Evolutionary conservation across 176 grass and related monocot genomes (phyloP).

Genomic region (Saccharum spontaneum): DNA sequence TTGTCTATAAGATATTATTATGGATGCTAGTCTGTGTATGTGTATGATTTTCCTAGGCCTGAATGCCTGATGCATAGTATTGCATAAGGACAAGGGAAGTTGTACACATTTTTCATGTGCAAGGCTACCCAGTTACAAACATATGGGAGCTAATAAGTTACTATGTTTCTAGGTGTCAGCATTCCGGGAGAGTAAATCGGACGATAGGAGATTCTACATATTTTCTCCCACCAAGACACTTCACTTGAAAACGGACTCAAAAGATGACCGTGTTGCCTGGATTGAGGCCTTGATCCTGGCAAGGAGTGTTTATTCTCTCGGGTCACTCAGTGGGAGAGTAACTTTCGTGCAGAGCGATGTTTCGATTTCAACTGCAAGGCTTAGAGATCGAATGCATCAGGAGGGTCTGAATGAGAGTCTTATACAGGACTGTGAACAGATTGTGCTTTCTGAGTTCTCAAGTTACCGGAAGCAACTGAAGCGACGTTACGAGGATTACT

Average conservation of each 20-base stretch:
- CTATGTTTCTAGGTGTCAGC: constrained; percentile 60
- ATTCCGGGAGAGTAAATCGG: constrained; percentile 78
- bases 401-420: constrained; percentile 64
- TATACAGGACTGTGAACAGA: constrained; percentile 74
- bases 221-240: constrained; percentile 79
- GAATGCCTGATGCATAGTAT: constrained; percentile 4
- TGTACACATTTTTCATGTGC: constrained; percentile 8
- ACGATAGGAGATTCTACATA: constrained; percentile 83
- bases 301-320: constrained; percentile 66
- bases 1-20: not conserved
- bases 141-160: constrained; percentile 22
- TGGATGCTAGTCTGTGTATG: not conserved
- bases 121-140: not conserved
- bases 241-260: constrained; percentile 65
- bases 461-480: constrained; percentile 59
- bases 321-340: constrained; percentile 59
- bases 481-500: constrained; percentile 52
- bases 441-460: constrained; percentile 67
- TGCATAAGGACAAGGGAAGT: not conserved
- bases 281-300: constrained; percentile 66
- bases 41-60: constrained; percentile 17
- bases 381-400: constrained; percentile 53
- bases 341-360: constrained; percentile 54
- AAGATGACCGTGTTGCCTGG: constrained; percentile 66
- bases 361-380: constrained; percentile 59